Conservation (phyloP, 495 filamentous ascomycete species). For the Penicillium alfredii region DNA sequence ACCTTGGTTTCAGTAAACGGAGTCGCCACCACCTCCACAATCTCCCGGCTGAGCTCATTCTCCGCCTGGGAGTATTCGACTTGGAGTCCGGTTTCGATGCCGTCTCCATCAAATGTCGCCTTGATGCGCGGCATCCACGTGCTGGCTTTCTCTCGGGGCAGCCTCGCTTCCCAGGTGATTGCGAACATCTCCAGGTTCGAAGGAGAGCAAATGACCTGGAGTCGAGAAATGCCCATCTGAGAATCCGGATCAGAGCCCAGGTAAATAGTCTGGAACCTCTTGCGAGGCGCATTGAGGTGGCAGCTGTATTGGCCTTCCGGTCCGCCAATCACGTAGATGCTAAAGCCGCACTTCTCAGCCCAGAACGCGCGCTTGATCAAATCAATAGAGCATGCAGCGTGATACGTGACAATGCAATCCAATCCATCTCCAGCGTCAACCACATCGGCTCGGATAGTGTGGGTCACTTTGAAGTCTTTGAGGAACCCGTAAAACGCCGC, state of each 20-base stretch:
- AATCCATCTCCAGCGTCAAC: not conserved
- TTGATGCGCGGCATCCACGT: constrained; percentile 28
- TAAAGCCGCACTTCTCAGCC: constrained; percentile 29
- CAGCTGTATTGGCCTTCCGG: constrained; percentile 26
- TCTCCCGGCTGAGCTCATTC: too few species aligned
- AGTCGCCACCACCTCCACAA: too few species aligned
- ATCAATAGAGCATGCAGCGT: constrained; percentile 29
- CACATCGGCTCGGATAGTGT: constrained; percentile 21
- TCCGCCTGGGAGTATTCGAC: not conserved
- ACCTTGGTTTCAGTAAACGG: too few species aligned
- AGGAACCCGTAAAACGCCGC: constrained; percentile 25
- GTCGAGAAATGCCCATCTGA: constrained; percentile 13
- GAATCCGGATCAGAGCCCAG: constrained; percentile 5
- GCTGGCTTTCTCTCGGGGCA: constrained; percentile 4
- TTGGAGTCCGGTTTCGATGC: not conserved
- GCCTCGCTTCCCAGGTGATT: constrained; percentile 23
- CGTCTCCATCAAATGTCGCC: not conserved
- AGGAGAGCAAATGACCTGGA: constrained; percentile 25
- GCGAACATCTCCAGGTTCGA: constrained; percentile 22
- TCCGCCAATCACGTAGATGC: constrained; percentile 28
- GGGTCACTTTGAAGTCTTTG: constrained; percentile 28
- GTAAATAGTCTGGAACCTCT: constrained; percentile 15
- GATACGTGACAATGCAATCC: constrained; percentile 14
- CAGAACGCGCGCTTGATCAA: constrained; percentile 29
- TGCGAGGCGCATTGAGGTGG: constrained; percentile 9